Evolutionary conservation across 805 yeast genomes (phyloP).

Genomic region (Pichia membranifaciens): DNA sequence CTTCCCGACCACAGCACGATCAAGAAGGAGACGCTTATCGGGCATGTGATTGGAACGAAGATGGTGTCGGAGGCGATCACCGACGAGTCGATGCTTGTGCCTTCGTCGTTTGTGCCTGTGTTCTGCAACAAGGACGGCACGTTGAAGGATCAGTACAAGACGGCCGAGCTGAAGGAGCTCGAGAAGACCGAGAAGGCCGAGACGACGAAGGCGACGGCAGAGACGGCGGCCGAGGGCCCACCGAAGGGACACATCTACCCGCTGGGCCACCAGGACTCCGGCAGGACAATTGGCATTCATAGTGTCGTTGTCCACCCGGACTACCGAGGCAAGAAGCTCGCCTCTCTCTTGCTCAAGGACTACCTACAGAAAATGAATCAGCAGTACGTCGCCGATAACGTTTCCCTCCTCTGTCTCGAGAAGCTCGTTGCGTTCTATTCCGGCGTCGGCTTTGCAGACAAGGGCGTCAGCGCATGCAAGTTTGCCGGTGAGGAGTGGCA

Average conservation of each 20-base stretch:
- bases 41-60: constrained; percentile 78
- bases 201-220: no score
- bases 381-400: constrained; percentile 76
- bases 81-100: constrained; percentile 55
- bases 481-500: constrained; percentile 59
- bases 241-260: constrained; percentile 13
- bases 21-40: constrained; percentile 61
- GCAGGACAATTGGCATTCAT: constrained; percentile 74
- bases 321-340: constrained; percentile 77
- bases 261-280: constrained; percentile 71
- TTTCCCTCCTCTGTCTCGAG: constrained; percentile 68
- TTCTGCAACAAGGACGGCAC: constrained; percentile 5
- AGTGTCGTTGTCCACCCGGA: constrained; percentile 71
- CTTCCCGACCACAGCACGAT: constrained; percentile 46
- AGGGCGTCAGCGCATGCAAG: constrained; percentile 56
- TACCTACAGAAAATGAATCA: constrained; percentile 85
- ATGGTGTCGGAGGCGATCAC: constrained; percentile 43
- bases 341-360: constrained; percentile 77
- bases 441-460: constrained; percentile 69
- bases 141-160: constrained; percentile 7
- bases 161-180: neutral
- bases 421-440: constrained; percentile 70
- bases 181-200: neutral
- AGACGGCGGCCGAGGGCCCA: neutral
- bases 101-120: constrained; percentile 23